Evolutionary conservation across 345 rosid species (phyloP).

Genomic region (Salix arbutifolia): DNA sequence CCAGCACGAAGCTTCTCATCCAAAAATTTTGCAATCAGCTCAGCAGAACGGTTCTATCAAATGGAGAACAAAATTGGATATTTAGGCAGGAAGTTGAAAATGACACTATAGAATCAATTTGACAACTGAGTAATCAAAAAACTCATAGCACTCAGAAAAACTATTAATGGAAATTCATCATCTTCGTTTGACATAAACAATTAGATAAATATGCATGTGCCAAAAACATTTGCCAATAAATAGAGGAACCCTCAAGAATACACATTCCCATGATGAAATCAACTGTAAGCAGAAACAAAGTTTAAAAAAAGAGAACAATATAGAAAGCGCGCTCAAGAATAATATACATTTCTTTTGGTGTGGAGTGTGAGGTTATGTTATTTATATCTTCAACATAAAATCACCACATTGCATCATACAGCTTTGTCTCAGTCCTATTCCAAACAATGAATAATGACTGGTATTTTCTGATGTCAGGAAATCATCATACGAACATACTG

Average conservation of each 20-base stretch:
- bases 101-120: not conserved
- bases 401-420: not conserved
- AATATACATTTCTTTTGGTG: not conserved
- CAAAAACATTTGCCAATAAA: not conserved
- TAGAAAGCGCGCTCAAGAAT: not conserved
- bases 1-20: slow-evolving; percentile 99
- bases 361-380: not conserved
- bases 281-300: not conserved
- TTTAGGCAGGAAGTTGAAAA: slow-evolving; percentile 10
- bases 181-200: not conserved
- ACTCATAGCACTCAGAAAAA: not conserved
- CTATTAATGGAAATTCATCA: not conserved
- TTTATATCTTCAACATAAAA: not conserved
- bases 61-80: slow-evolving; percentile 15
- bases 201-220: not conserved
- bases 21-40: slow-evolving; percentile 93
- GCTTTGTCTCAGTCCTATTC: not conserved
- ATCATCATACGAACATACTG: not conserved
- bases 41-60: slow-evolving; percentile 93
- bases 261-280: not conserved
- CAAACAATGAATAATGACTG: not conserved
- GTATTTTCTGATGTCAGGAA: not conserved
- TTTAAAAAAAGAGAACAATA: not conserved
- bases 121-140: not conserved
- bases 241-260: not conserved